These are phyloP conservation scores for Termitomyces heimii DNA, from an alignment of 768 basidiomycete species.

Conservation along the genomic window DNA sequence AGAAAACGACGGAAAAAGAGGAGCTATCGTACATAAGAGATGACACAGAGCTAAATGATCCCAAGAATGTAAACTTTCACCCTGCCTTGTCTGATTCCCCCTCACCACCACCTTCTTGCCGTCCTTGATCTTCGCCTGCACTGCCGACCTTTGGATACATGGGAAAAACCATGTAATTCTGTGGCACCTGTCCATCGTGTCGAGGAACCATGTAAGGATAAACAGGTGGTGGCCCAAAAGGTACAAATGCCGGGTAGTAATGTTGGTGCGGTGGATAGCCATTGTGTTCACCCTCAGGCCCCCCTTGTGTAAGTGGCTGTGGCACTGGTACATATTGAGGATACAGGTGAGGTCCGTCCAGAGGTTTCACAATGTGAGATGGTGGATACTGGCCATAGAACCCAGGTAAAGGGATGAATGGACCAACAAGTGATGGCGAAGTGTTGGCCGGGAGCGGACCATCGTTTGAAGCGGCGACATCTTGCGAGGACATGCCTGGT, in stretches of 20 bases:
- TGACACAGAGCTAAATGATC: slow-evolving; percentile 4
- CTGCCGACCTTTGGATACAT: slow-evolving; percentile 17
- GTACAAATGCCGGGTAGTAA: slow-evolving; percentile 18
- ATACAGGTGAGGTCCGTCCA: slow-evolving; percentile 44
- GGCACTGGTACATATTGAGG: slow-evolving; percentile 22
- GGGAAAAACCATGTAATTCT: slow-evolving; percentile 19
- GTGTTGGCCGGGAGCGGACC: slow-evolving; percentile 33
- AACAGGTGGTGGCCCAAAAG: slow-evolving; percentile 15
- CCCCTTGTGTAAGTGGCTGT: slow-evolving; percentile 14
- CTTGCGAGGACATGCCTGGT: slow-evolving; percentile 29
- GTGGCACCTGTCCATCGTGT: slow-evolving; percentile 21
- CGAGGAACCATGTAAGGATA: slow-evolving; percentile 21
- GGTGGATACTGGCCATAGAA: slow-evolving; percentile 53
- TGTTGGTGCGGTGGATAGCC: slow-evolving; percentile 16
- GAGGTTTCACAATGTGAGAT: slow-evolving; percentile 42
- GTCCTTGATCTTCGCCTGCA: slow-evolving; percentile 11
- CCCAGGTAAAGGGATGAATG: slow-evolving; percentile 51
- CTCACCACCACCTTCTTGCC: slow-evolving; percentile 17
- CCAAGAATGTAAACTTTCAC: slow-evolving; percentile 10
- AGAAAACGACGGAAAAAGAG: neutral
- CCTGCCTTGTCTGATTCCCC: slow-evolving; percentile 20
- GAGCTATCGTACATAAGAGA: slow-evolving; percentile 12
- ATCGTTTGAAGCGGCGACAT: slow-evolving; percentile 35
- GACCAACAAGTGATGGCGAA: slow-evolving; percentile 38
- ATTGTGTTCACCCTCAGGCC: slow-evolving; percentile 13